phyloP scores from a whole-genome alignment of 2,329 filamentous ascomycete genomes.

The Colletotrichum aenigma region DNA sequence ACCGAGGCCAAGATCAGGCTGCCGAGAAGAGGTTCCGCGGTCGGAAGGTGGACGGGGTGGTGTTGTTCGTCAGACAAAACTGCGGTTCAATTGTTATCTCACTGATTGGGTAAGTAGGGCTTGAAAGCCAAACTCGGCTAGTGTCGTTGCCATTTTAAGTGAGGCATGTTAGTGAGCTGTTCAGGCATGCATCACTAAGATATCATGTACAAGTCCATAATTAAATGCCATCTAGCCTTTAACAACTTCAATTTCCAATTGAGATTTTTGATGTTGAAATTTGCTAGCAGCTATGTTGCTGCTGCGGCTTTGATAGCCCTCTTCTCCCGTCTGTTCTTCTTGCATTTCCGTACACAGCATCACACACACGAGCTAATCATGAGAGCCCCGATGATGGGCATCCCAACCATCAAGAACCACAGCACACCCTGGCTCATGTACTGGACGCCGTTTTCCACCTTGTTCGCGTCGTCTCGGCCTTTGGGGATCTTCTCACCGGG shows the following conservation, averaged over 20 bases:
- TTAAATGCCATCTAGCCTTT: background rate
- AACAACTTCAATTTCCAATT: background rate
- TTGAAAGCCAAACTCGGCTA: background rate
- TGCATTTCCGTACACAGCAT: conserved; percentile 6
- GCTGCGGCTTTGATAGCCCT: background rate
- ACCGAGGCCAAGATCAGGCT: background rate
- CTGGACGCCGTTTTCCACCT: background rate
- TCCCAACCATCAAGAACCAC: background rate
- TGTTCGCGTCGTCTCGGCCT: background rate
- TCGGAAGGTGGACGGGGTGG: background rate
- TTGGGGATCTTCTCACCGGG: conserved; percentile 7
- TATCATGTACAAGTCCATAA: background rate
- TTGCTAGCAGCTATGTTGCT: no score
- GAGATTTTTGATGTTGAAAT: no score
- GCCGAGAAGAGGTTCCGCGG: background rate
- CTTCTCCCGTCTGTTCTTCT: background rate
- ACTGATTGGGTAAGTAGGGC: background rate
- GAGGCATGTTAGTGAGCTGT: background rate
- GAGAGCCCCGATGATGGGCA: background rate
- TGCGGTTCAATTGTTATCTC: background rate
- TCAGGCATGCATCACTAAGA: background rate
- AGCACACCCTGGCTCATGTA: background rate
- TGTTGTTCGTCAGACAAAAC: background rate
- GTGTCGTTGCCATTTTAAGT: background rate
- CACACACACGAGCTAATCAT: background rate